A percentile compares a stretch with the other conserved stretches of the same genome.
These are phyloP conservation scores for Penicillium longicatenatum DNA, from an alignment of 495 filamentous ascomycete genomes.

Conservation along the genomic window DNA sequence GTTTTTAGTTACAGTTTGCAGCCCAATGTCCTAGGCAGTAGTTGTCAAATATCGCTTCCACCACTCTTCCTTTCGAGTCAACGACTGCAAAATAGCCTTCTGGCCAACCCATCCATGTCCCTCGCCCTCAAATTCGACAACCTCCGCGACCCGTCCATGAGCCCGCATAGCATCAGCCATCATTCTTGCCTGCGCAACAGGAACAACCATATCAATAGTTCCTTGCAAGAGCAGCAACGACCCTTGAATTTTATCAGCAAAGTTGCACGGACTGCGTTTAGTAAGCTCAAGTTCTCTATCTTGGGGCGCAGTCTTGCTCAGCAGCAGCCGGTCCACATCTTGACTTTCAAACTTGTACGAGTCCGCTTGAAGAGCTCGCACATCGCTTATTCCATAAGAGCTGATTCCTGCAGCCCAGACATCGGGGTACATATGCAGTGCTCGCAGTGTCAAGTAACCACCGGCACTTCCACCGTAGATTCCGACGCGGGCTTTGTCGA, in stretches of 20 bases:
- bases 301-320: constrained; percentile 27
- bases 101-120: constrained; percentile 43
- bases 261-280: constrained; percentile 45
- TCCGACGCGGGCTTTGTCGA: constrained; percentile 43
- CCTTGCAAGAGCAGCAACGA: constrained; percentile 52
- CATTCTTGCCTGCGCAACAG: constrained; percentile 45
- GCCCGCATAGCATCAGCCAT: constrained; percentile 41
- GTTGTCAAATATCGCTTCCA: constrained; percentile 27
- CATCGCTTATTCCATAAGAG: constrained; percentile 48
- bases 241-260: constrained; percentile 45
- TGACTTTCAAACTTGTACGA: constrained; percentile 57
- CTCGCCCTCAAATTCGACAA: constrained; percentile 49
- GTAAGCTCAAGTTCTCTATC: constrained; percentile 39
- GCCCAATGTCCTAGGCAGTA: neutral
- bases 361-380: constrained; percentile 38
- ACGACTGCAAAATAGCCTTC: constrained; percentile 28
- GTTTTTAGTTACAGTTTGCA: no score
- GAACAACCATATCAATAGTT: constrained; percentile 48
- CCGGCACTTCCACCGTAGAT: constrained; percentile 51
- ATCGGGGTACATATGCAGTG: constrained; percentile 34
- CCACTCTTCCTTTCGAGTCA: constrained; percentile 26
- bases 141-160: constrained; percentile 40
- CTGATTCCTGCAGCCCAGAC: constrained; percentile 44
- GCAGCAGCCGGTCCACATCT: constrained; percentile 45
- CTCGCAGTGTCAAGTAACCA: constrained; percentile 50